Conservation (phyloP, 2,329 filamentous ascomycete species). For the Colletotrichum lindemuthianum region DNA sequence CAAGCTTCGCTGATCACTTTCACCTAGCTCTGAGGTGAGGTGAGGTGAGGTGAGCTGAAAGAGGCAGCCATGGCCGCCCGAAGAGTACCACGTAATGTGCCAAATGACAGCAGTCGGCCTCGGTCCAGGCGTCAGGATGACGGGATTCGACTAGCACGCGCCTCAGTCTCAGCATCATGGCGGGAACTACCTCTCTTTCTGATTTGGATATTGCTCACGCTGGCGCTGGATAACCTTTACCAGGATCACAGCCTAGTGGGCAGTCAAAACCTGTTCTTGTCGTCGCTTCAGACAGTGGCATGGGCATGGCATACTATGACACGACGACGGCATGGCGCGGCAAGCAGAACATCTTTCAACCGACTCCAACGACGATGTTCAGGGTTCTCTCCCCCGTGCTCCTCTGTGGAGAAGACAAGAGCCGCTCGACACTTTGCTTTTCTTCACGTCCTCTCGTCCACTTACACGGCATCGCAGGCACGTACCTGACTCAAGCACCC, state of each 20-base stretch:
- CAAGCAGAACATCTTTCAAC: too few relatives aligned
- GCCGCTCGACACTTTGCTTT: slow-evolving; percentile 21
- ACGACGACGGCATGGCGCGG: too few relatives aligned
- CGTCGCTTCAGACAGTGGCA: too few relatives aligned
- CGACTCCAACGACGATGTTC: too few relatives aligned
- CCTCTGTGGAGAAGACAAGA: slow-evolving; percentile 11
- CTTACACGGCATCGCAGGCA: slow-evolving; percentile 16
- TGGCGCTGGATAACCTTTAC: too few relatives aligned
- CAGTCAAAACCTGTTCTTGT: too few relatives aligned
- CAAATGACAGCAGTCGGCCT: not conserved
- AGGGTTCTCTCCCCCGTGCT: not conserved
- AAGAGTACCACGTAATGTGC: too few relatives aligned
- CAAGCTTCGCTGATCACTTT: not conserved
- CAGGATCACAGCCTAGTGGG: too few relatives aligned
- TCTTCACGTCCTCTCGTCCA: slow-evolving; percentile 6
- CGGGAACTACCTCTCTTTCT: not conserved
- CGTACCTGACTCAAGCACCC: slow-evolving; percentile 33
- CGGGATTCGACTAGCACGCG: slow-evolving; percentile 23
- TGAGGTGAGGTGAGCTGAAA: too few relatives aligned
- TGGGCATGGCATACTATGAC: too few relatives aligned
- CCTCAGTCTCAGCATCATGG: slow-evolving; percentile 19
- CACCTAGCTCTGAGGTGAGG: slow-evolving; percentile 12
- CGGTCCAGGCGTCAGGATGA: slow-evolving; percentile 25
- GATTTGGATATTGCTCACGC: not conserved
- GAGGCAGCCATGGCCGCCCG: too few relatives aligned